Conservation (phyloP, 495 filamentous ascomycete species). For the Podospora pseudocomata region DNA sequence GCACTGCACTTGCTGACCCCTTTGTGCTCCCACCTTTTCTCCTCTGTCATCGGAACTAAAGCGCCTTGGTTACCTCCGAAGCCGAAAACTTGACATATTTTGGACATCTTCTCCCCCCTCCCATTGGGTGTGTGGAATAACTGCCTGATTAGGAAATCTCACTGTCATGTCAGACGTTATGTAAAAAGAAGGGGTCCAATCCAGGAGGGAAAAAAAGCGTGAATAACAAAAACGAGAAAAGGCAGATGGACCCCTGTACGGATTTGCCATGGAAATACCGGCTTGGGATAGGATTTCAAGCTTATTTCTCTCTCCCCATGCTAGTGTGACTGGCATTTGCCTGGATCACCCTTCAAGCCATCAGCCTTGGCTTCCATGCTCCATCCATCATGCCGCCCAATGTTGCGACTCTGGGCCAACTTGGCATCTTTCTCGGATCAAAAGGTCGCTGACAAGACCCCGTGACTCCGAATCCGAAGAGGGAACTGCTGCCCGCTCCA, state of each 20-base stretch:
- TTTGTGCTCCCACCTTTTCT: neutral
- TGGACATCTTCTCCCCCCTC: neutral
- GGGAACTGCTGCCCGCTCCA: neutral
- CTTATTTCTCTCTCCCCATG: slow-evolving; percentile 31
- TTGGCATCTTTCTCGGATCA: slow-evolving; percentile 5
- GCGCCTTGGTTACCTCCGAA: neutral
- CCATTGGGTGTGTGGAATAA: neutral
- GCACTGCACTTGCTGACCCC: neutral
- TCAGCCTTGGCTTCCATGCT: slow-evolving; percentile 12
- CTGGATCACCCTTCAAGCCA: slow-evolving; percentile 9
- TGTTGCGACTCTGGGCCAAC: slow-evolving; percentile 1
- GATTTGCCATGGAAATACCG: slow-evolving; percentile 30
- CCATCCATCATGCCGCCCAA: neutral
- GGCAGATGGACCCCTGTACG: slow-evolving; percentile 19
- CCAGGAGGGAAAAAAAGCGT: neutral
- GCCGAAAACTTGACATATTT: neutral
- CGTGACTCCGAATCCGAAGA: slow-evolving; percentile 11
- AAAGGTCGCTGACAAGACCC: neutral
- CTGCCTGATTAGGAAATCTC: neutral
- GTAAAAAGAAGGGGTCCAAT: neutral
- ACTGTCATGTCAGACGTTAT: neutral
- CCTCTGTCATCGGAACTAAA: neutral
- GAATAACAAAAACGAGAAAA: slow-evolving; percentile 6
- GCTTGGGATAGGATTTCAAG: slow-evolving; percentile 30
- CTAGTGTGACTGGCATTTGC: slow-evolving; percentile 24